Percentiles rank a stretch among this genome's conserved stretches.
Conservation (phyloP, 1,284 basidiomycete genomes). For the Bjerkandera adusta region DNA sequence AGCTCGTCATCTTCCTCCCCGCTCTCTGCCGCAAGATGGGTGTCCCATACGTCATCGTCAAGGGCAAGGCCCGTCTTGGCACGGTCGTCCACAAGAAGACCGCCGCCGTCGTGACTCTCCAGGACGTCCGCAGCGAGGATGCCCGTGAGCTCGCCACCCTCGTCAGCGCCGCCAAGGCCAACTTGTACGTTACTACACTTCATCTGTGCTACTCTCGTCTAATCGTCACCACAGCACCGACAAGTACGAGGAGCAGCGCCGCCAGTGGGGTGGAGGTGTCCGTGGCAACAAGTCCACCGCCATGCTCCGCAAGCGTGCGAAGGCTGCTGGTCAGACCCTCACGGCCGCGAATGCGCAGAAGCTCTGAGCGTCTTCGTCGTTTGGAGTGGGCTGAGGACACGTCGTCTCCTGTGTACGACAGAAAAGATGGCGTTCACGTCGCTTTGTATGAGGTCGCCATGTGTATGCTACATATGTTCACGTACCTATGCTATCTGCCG, state of each 20-base stretch:
- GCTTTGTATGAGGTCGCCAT: no score
- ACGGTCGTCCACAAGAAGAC: constrained; percentile 99
- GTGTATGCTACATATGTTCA: no score
- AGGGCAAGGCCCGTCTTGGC: constrained; percentile 96
- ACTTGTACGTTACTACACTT: constrained; percentile 77
- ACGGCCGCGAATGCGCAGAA: constrained; percentile 57
- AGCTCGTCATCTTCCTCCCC: constrained; percentile 97
- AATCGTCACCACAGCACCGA: constrained; percentile 61
- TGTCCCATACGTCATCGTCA: constrained; percentile 97
- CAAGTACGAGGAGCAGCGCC: constrained; percentile 91
- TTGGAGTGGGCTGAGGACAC: no score
- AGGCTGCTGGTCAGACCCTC: constrained; percentile 75
- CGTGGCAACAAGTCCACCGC: constrained; percentile 92
- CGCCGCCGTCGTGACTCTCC: constrained; percentile 85
- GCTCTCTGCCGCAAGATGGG: constrained; percentile 99
- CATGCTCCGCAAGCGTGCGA: constrained; percentile 94
- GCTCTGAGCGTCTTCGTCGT: constrained; percentile 49
- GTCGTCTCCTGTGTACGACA: no score
- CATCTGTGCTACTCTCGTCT: constrained; percentile 2
- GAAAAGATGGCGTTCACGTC: no score
- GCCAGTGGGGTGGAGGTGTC: constrained; percentile 95
- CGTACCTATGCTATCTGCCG: no score
- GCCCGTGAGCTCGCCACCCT: constrained; percentile 91
- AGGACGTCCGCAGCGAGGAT: constrained; percentile 96
- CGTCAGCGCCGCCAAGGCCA: constrained; percentile 93